Conservation (phyloP, 805 yeast genomes). For the Soucietia sequanensis region DNA sequence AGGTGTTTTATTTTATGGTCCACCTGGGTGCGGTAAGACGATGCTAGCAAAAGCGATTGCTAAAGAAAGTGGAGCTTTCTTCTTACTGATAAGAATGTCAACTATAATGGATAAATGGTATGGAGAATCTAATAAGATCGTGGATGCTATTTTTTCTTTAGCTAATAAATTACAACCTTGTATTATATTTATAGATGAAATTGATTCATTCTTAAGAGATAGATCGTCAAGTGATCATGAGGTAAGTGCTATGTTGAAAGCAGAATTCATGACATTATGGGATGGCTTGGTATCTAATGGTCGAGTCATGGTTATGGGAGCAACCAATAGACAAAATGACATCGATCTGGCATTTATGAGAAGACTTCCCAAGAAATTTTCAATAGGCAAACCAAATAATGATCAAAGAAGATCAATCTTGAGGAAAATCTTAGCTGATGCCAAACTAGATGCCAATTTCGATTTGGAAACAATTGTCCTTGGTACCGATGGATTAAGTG, state of each 20-base stretch:
- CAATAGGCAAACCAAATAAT: conserved; percentile 68
- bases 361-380: conserved; percentile 87
- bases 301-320: conserved; percentile 84
- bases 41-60: conserved; percentile 97
- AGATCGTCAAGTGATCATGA: conserved; percentile 86
- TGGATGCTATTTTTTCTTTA: conserved; percentile 86
- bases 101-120: conserved; percentile 97
- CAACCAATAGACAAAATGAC: conserved; percentile 89
- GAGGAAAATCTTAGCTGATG: conserved; percentile 62
- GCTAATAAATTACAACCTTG: conserved; percentile 92
- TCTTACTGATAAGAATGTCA: conserved; percentile 88
- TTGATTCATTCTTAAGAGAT: conserved; percentile 89
- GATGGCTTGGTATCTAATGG: conserved; percentile 84
- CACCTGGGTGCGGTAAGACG: conserved; percentile 98
- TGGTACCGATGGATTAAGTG: conserved; percentile 68
- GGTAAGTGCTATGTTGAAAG: conserved; percentile 90
- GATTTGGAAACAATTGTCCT: conserved; percentile 59
- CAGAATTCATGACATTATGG: conserved; percentile 98
- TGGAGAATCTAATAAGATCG: conserved; percentile 92
- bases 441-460: conserved; percentile 57
- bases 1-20: conserved; percentile 90
- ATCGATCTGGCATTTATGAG: conserved; percentile 91
- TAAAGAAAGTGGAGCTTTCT: conserved; percentile 85
- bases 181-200: conserved; percentile 92
- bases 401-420: conserved; percentile 71